Evolutionary conservation across 352 stramenopile species (phyloP), one percentile per base, ranked within the genome.

Genomic region (Phytophthora pini): DNA sequence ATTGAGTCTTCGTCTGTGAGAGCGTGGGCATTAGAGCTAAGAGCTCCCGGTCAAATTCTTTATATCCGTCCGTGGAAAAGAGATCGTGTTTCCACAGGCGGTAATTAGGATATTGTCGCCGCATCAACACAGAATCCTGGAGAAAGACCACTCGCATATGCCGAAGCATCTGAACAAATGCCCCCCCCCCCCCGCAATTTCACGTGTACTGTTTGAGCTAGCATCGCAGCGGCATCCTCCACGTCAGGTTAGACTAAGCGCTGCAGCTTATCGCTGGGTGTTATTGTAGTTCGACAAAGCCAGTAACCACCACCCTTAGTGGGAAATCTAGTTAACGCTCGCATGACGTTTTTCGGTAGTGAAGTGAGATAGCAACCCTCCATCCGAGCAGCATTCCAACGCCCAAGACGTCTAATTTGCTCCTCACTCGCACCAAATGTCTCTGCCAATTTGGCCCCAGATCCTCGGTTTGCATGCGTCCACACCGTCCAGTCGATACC

Each of bases 111-210:
- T 46, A 46, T 13, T 34, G 1, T 2, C 22, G 34, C 5, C 32
- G 22, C 31, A 56, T 20, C 6, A 47, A 2, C 4, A 46, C 34
- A 5, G 32, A 47, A 24, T 45, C 34, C 11, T 56, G 49, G 1
- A 56, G 49, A 3, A 56, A 32, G 41, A 56, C n/a, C 1, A 47
- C 34, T 11, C 49, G 49, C 49, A 56, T 36, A 45, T 56, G 49
- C 6, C 22, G 17, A 24, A 56, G 34, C 34, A 56, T 56, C 24
- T 46, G 17, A 6, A 56, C 8, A 46, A 56, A 56, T 1, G 49
- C 49, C 4, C 17, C 34, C 13, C 47, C 49, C 4, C 17, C 34
- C 13, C 47, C n/a, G 43, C 43, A 34, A 52, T 40, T 26, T 40
- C 43, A 9, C 22, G 22, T 24, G 4, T 29, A 17, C 8, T 11